These are phyloP conservation scores for Inonotus obliquus DNA, from an alignment of 1,284 basidiomycete genomes.

Conservation along the genomic window DNA sequence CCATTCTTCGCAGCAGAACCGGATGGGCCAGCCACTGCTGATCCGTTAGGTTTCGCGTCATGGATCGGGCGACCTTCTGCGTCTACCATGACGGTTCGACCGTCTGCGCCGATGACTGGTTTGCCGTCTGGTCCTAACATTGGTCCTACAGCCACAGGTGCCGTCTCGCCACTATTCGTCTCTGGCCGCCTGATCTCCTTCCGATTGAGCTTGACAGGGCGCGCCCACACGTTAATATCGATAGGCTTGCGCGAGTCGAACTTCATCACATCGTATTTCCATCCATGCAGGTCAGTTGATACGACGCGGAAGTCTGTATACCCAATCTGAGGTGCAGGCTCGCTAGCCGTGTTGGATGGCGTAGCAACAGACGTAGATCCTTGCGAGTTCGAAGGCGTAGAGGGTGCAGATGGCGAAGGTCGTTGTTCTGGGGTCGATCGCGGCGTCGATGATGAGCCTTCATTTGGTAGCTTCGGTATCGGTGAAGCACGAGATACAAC, in stretches of 20 bases:
- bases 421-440: background rate
- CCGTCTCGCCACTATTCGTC: constrained; percentile 20
- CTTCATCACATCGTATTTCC: constrained; percentile 85
- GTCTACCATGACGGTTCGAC: constrained; percentile 75
- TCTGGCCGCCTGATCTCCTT: constrained; percentile 68
- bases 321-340: background rate
- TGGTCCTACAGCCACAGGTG: constrained; percentile 51
- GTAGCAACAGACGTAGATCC: background rate
- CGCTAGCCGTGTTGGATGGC: background rate
- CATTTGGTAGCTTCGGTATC: background rate
- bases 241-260: constrained; percentile 68
- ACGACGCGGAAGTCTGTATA: constrained; percentile 70
- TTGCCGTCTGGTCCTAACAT: constrained; percentile 77
- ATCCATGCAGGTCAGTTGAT: constrained; percentile 71
- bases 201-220: constrained; percentile 79
- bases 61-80: constrained; percentile 68
- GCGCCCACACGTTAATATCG: constrained; percentile 59
- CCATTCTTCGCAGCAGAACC: constrained; percentile 30
- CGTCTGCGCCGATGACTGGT: constrained; percentile 69
- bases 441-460: background rate
- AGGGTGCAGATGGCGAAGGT: constrained; percentile 4
- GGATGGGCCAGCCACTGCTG: constrained; percentile 26
- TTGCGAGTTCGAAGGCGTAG: constrained; percentile 5
- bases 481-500: background rate
- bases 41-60: constrained; percentile 29